phyloP scores from a whole-genome alignment of 1,284 basidiomycete genomes.

The Ustilago curta region DNA sequence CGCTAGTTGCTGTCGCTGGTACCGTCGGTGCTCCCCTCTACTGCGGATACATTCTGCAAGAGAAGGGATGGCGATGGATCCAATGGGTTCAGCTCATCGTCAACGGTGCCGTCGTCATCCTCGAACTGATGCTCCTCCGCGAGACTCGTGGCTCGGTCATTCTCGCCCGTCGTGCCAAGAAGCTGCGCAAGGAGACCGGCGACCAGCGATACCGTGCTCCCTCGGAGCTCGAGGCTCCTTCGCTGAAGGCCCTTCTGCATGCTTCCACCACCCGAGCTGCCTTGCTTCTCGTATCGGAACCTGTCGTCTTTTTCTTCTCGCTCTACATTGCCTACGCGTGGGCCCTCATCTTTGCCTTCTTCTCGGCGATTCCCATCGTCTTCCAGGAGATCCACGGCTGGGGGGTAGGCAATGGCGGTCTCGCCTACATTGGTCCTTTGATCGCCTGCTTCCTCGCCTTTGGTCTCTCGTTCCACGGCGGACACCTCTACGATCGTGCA shows the following conservation, averaged over 20 bases:
- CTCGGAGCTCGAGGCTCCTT: constrained; percentile 67
- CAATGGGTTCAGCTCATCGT: constrained; percentile 67
- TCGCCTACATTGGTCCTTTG: constrained; percentile 66
- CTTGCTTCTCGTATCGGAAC: constrained; percentile 65
- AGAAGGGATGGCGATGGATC: constrained; percentile 69
- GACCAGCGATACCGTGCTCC: constrained; percentile 66
- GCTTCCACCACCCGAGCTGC: constrained; percentile 65
- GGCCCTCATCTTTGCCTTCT: constrained; percentile 66
- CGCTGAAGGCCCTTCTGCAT: constrained; percentile 64
- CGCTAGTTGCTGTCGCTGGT: constrained; percentile 65
- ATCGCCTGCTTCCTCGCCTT: constrained; percentile 66
- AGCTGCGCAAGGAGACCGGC: constrained; percentile 66
- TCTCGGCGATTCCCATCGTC: constrained; percentile 67
- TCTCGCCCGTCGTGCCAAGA: constrained; percentile 62
- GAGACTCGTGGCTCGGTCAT: constrained; percentile 69
- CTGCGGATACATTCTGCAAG: constrained; percentile 65
- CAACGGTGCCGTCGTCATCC: constrained; percentile 62
- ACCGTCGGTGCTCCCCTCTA: constrained; percentile 63
- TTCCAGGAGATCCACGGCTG: constrained; percentile 68
- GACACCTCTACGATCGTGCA: constrained; percentile 55
- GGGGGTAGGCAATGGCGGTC: constrained; percentile 66
- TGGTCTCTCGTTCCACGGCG: constrained; percentile 58
- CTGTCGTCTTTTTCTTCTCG: constrained; percentile 67
- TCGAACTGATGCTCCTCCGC: constrained; percentile 65
- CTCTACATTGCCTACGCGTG: constrained; percentile 66